Percentiles rank a stretch among this genome's conserved stretches.
Conservation (phyloP, 768 basidiomycete genomes). For the Xanthoconium purpureum region DNA sequence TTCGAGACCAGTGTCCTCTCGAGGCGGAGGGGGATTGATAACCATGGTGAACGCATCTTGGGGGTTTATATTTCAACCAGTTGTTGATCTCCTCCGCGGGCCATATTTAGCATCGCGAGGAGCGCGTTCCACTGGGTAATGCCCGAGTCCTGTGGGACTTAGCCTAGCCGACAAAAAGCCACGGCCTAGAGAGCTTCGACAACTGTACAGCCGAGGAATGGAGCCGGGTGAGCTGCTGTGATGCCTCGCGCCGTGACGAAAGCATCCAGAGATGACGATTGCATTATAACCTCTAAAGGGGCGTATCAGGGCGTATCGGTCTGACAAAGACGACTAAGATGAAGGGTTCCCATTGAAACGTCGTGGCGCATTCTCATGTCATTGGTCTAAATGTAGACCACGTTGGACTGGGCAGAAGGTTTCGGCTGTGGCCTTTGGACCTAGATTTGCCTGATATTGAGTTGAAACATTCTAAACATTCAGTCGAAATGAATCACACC, state of each 20-base stretch:
- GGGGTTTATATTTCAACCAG: constrained; percentile 25
- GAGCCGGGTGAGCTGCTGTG: constrained; percentile 10
- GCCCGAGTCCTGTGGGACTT: constrained; percentile 21
- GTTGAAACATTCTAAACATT: constrained; percentile 3
- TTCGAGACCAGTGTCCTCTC: not conserved
- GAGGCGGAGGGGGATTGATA: constrained; percentile 11
- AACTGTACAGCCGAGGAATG: constrained; percentile 13
- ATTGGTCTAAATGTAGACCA: constrained; percentile 9
- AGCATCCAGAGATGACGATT: constrained; percentile 8
- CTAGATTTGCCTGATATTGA: constrained; percentile 7
- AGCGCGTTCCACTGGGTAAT: constrained; percentile 12
- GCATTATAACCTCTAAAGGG: constrained; percentile 10
- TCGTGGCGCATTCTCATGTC: constrained; percentile 26
- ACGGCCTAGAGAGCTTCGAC: constrained; percentile 23
- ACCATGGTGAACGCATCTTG: constrained; percentile 9
- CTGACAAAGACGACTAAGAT: constrained; percentile 12
- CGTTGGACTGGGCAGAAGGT: constrained; percentile 12
- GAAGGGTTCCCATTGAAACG: constrained; percentile 12
- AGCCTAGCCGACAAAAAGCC: constrained; percentile 20
- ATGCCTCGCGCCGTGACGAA: constrained; percentile 15
- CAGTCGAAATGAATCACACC: constrained; percentile 9
- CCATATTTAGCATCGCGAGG: constrained; percentile 22
- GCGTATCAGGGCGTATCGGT: not conserved
- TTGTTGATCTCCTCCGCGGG: constrained; percentile 15
- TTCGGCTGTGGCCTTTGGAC: constrained; percentile 17